phyloP scores from a whole-genome alignment of 176 grass and related monocot genomes.

The Phragmites australis region DNA sequence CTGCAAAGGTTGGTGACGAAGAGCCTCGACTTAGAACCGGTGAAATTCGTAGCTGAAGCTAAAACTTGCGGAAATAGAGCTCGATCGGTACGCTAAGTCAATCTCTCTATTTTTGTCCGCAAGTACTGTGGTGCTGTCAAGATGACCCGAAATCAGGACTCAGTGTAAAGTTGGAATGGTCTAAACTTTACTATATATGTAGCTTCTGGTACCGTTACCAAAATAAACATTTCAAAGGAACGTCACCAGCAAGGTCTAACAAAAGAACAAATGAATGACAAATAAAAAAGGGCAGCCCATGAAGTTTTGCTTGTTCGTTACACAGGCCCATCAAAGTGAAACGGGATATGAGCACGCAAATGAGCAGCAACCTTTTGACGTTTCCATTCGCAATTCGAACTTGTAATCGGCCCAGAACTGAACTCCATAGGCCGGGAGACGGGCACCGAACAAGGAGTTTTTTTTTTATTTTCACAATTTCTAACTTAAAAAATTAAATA shows the following conservation, averaged over 20 bases:
- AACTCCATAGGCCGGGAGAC: not conserved
- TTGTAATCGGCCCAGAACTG: not conserved
- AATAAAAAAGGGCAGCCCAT: no score
- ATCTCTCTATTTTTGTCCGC: not conserved
- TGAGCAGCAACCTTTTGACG: no score
- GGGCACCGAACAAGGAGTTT: no score
- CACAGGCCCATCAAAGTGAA: no score
- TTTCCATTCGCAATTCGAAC: not conserved
- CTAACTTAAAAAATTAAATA: no score
- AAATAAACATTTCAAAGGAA: not conserved
- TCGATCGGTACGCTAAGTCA: not conserved
- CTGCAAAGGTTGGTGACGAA: not conserved
- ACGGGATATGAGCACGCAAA: not conserved
- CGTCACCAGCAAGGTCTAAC: not conserved
- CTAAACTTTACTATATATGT: not conserved
- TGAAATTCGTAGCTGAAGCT: not conserved
- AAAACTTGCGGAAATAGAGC: no score
- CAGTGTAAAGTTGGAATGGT: not conserved
- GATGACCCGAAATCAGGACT: not conserved
- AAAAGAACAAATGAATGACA: not conserved
- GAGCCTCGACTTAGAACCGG: not conserved
- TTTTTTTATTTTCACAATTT: no score
- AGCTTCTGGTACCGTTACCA: not conserved
- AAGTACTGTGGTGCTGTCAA: not conserved
- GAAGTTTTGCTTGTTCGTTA: not conserved